A percentile compares a stretch with the other conserved stretches of the same genome.
Conservation (phyloP, 306 rosid species). For the Cicer yamashitae region DNA sequence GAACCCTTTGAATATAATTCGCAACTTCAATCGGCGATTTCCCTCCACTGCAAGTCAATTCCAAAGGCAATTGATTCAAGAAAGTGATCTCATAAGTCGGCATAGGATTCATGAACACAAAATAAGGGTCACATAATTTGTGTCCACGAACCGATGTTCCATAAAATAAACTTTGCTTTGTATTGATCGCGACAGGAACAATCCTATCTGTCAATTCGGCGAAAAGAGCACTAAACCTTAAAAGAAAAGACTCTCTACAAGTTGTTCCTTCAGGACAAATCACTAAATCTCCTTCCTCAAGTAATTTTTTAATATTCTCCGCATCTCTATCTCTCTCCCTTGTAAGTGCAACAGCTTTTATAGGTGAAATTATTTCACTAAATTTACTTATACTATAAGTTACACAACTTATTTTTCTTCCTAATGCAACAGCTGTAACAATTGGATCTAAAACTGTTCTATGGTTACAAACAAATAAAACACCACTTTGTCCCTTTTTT, state of each 20-base stretch:
- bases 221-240: constrained; percentile 88
- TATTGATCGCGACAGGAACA: constrained; percentile 87
- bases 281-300: constrained; percentile 86
- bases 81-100: constrained; percentile 84
- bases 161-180: constrained; percentile 76
- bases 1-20: constrained; percentile 78
- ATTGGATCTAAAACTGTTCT: constrained; percentile 86
- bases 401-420: constrained; percentile 86
- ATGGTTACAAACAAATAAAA: constrained; percentile 84
- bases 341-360: constrained; percentile 76
- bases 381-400: constrained; percentile 94
- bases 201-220: constrained; percentile 83
- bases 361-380: constrained; percentile 75
- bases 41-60: constrained; percentile 77
- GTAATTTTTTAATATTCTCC: constrained; percentile 65
- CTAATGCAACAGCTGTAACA: constrained; percentile 70
- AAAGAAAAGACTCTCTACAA: constrained; percentile 78
- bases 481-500: constrained; percentile 74
- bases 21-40: constrained; percentile 87
- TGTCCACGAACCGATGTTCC: constrained; percentile 76
- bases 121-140: constrained; percentile 81
- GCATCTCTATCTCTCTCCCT: constrained; percentile 89
- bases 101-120: constrained; percentile 93
- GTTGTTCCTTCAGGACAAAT: constrained; percentile 96
- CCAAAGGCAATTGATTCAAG: constrained; percentile 70